Evolutionary conservation across 805 yeast genomes (phyloP), one percentile per base, ranked within the genome.

Genomic region (Cyberlindnera bimundalis): DNA sequence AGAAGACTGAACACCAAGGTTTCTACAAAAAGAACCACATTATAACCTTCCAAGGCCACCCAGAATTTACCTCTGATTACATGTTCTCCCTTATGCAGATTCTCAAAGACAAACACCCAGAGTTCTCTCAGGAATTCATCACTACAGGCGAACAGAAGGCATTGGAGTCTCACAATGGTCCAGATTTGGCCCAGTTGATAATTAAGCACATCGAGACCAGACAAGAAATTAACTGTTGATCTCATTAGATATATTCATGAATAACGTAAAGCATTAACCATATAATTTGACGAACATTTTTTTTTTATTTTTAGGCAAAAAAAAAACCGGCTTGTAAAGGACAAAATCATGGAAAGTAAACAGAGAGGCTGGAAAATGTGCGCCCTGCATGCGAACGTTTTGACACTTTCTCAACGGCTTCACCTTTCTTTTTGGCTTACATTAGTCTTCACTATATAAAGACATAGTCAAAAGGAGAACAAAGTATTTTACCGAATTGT

Each of bases 41-140:
- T 7, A 61, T 89, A 17, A 76, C 93, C 0, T 74, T 88, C 50
- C 97, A 89, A 61, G 96, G 96, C 1, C 97, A 89, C 55, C 96
- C 96, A 0, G 96, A 89, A 58, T 89, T 85, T 54, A 53, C 64
- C 14, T 64, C 96, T 0, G 96, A 88, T 57, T 88, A 84, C 54
- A 55, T 64, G 19, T 64, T 65, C 3, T 43, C 30, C 5, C 21
- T 45, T 9, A 9, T 49, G 0, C 68, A 60, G 3, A 56, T 9
- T 1, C 23, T 41, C 10, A 19, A 34, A 15, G 25, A 15, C 3
- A 15, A n/a, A 6, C 31, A 35, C 18, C 6, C 20, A 15, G 35
- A 30, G 29, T 37, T 37, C 27, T 10, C 40, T 6, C 18, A 30
- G 19, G 33, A 33, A 15, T 30, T 45, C 15, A 13, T 19, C 9